Percentiles rank a stretch among this genome's conserved stretches.
phyloP scores from a whole-genome alignment of 176 grass and related monocot genomes.

The Juncus effusus region DNA sequence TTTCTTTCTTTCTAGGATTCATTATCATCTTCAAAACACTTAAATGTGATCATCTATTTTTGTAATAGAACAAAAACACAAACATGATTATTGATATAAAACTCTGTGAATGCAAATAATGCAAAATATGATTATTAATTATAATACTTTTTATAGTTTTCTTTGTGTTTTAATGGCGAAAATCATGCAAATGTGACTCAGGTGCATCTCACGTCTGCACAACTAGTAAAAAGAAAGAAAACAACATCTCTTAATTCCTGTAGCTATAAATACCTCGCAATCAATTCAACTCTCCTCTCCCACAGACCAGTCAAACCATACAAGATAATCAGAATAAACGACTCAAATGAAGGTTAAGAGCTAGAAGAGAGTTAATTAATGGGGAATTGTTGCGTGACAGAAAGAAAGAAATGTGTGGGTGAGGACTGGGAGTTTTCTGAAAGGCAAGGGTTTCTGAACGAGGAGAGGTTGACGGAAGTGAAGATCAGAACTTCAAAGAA shows the following conservation, averaged over 20 bases:
- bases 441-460: neutral
- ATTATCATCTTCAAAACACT: too few species aligned
- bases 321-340: neutral
- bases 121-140: too few species aligned
- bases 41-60: too few species aligned
- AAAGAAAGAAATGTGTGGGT: constrained; percentile 35
- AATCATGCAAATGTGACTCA: too few species aligned
- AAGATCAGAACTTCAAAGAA: constrained; percentile 58
- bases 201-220: too few species aligned
- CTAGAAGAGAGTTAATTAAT: constrained; percentile 11
- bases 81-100: too few species aligned
- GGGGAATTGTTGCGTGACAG: constrained; percentile 56
- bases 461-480: constrained; percentile 32
- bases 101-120: too few species aligned
- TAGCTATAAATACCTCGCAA: neutral
- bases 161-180: too few species aligned
- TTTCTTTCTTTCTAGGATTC: too few species aligned
- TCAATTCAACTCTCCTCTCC: neutral
- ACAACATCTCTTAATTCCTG: constrained; percentile 8
- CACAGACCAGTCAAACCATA: neutral
- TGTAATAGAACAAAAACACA: too few species aligned
- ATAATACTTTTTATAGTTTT: too few species aligned
- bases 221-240: neutral
- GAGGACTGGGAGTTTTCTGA: constrained; percentile 38
- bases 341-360: too few species aligned